Base-by-base conservation (phyloP, 148 eudicot species). In the Chenopodium quinoa region DNA sequence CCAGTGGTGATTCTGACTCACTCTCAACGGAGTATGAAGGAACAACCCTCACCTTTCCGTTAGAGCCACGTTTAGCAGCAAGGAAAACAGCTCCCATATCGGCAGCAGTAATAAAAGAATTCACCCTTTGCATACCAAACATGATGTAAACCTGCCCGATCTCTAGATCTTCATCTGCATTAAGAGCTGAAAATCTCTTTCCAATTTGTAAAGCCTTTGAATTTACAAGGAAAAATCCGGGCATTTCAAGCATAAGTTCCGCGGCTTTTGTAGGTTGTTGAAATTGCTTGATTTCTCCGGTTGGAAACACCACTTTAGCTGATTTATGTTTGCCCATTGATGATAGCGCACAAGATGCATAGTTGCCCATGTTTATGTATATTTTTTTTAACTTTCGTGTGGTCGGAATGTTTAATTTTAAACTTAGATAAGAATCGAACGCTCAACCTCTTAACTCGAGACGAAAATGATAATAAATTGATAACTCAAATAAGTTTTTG, bases 131-230 rank as follows among this genome's bases (percentile, higher is more conserved):
- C 99, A 96, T 93, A 1, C 92, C 91, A 32, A 93, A 90, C 84
- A 96, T 78, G 16, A 87, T 89, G 79, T 96, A 93, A 0, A 89
- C 92, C 7, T 80, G 78, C 3, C 88, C 90, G 34, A 87, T 87
- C 73, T 91, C 91, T 23, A 96, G 91, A 34, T 96, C 98, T 71
- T 92, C 94, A 47, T 96, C 99, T 9, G 99, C 99, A 73, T 82
- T 86, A 16, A 96, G 89, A 6, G 99, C 86, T 2, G 88, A 78
- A 75, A 96, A 90, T 75, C 98, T 54, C 48, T 86, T 77, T 0
- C 97, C 95, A 23, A 88, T 80, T 4, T 87, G 88, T 7, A 96
- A 85, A 5, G 93, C 87, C 44, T 27, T 80, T 0, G 94, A 86
- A 77, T 90, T 87, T 10, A 89, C 92, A 4, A 96, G 65, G 77